These are phyloP conservation scores for Boletus insuetus DNA, from an alignment of 768 basidiomycete species.

Conservation along the genomic window DNA sequence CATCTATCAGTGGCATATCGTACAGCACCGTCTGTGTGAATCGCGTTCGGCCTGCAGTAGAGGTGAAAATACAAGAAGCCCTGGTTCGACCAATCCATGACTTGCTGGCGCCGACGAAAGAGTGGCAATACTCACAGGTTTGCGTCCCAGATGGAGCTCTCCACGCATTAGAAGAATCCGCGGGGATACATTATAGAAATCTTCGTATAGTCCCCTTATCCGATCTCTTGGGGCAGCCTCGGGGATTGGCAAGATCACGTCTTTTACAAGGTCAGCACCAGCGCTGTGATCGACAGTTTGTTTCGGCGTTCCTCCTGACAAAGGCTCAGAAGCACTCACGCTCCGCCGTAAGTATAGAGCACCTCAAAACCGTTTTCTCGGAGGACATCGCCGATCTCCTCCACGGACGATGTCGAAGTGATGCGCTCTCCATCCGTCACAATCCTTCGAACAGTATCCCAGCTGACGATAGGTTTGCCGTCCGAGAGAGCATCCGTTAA, in stretches of 20 bases:
- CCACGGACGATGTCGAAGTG: conserved; percentile 21
- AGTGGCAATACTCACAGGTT: conserved; percentile 31
- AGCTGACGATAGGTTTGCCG: conserved; percentile 21
- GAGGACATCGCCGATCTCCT: conserved; percentile 33
- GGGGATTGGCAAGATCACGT: conserved; percentile 34
- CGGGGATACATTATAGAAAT: conserved; percentile 31
- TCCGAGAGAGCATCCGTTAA: conserved; percentile 12
- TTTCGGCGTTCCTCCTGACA: neutral
- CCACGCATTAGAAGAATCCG: conserved; percentile 41
- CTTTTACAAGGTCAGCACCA: conserved; percentile 39
- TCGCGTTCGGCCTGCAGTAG: conserved; percentile 22
- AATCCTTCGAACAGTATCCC: conserved; percentile 21
- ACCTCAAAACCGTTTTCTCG: conserved; percentile 39
- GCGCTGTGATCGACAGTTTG: conserved; percentile 21
- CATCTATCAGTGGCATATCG: conserved; percentile 24
- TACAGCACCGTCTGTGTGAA: conserved; percentile 34
- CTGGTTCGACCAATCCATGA: conserved; percentile 14
- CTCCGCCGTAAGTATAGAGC: conserved; percentile 39
- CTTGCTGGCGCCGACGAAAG: neutral
- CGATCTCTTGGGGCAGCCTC: conserved; percentile 33
- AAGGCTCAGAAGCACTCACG: conserved; percentile 31
- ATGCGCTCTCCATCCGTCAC: conserved; percentile 22
- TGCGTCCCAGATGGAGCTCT: conserved; percentile 36
- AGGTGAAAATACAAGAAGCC: conserved; percentile 35
- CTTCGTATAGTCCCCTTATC: conserved; percentile 39